These are phyloP conservation scores for Paraphoma sp. DNA, from an alignment of 2,329 filamentous ascomycete genomes.

Conservation along the genomic window DNA sequence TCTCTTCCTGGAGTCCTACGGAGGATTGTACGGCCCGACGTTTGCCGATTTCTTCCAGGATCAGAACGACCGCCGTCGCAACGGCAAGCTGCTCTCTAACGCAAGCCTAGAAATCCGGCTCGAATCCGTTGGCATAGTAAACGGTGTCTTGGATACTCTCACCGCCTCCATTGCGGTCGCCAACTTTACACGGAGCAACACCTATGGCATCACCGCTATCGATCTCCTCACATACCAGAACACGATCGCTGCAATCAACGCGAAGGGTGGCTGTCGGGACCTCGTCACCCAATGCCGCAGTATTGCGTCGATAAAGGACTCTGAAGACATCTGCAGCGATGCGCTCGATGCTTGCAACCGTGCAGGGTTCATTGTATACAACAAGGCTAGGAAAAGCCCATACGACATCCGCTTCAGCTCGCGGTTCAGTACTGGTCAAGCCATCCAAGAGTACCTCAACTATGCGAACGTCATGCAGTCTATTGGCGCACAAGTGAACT, in stretches of 20 bases:
- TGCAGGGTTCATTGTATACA: conserved; percentile 21
- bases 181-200: conserved; percentile 67
- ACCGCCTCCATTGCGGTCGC: conserved; percentile 66
- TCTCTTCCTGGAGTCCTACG: conserved; percentile 73
- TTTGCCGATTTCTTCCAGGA: conserved; percentile 65
- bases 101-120: conserved; percentile 67
- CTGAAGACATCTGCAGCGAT: conserved; percentile 26
- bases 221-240: conserved; percentile 58
- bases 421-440: conserved; percentile 47
- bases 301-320: conserved; percentile 36
- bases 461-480: conserved; percentile 54
- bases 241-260: conserved; percentile 55
- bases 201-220: conserved; percentile 68
- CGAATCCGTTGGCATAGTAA: conserved; percentile 71
- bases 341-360: conserved; percentile 30
- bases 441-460: conserved; percentile 61
- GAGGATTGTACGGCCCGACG: conserved; percentile 72
- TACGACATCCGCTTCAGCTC: conserved; percentile 56
- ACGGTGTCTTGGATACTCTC: conserved; percentile 72
- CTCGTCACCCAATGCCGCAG: conserved; percentile 43
- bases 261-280: conserved; percentile 60
- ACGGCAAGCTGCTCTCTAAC: conserved; percentile 55
- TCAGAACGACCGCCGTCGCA: conserved; percentile 66
- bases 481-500: conserved; percentile 60
- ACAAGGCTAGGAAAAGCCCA: conserved; percentile 32